These are phyloP conservation scores for Neonectria punicea DNA, from an alignment of 2,329 filamentous ascomycete species.

Conservation along the genomic window DNA sequence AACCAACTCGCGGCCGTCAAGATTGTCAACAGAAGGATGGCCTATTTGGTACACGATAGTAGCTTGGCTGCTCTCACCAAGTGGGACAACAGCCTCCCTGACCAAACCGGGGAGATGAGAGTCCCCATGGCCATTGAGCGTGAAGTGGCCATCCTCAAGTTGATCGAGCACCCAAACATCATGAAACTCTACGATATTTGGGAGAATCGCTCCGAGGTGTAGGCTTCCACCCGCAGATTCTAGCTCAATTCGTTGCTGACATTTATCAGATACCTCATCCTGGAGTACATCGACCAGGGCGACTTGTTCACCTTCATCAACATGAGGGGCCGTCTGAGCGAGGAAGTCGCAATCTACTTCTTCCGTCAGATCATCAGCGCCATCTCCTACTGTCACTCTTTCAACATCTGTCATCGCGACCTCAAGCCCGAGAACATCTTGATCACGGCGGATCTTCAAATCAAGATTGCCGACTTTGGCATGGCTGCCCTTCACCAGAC, in stretches of 20 bases:
- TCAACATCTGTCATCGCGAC: constrained; percentile 96
- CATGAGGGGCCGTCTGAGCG: constrained; percentile 75
- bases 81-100: constrained; percentile 69
- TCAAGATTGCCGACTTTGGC: constrained; percentile 97
- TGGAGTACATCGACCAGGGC: constrained; percentile 84
- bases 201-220: constrained; percentile 97
- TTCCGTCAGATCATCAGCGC: constrained; percentile 95
- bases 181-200: constrained; percentile 96
- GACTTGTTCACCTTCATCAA: constrained; percentile 92
- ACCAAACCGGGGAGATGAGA: constrained; percentile 68
- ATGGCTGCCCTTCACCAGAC: constrained; percentile 94
- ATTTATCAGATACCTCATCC: constrained; percentile 82
- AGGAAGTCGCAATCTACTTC: constrained; percentile 83
- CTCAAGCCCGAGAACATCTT: constrained; percentile 98
- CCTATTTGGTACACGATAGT: constrained; percentile 83
- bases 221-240: constrained; percentile 51
- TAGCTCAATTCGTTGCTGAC: constrained; percentile 20
- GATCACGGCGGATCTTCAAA: constrained; percentile 76
- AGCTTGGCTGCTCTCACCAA: constrained; percentile 86
- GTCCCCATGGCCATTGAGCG: constrained; percentile 92
- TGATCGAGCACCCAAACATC: constrained; percentile 94
- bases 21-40: constrained; percentile 88
- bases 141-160: constrained; percentile 96
- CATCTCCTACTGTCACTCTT: constrained; percentile 90
- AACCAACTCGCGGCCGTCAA: constrained; percentile 91